These are phyloP conservation scores for Botrytis fragariae DNA, from an alignment of 2,329 filamentous ascomycete genomes.

Conservation along the genomic window DNA sequence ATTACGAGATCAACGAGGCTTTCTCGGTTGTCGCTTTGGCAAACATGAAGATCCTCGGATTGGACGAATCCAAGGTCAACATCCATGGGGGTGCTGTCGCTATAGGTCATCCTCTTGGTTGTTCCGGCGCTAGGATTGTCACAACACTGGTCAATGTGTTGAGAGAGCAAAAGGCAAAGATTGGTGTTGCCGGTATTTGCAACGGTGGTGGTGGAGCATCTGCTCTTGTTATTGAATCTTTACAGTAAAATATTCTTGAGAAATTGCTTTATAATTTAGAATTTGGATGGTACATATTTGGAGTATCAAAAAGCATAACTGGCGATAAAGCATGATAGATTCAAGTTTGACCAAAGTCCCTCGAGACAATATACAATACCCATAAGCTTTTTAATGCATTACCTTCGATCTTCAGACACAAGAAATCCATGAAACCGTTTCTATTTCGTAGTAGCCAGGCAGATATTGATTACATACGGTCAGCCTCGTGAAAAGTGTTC, in stretches of 20 bases:
- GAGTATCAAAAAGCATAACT: slow-evolving; percentile 15
- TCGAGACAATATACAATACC: not conserved
- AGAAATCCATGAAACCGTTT: not conserved
- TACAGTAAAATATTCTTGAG: slow-evolving; percentile 31
- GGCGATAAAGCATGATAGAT: not conserved
- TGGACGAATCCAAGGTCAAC: slow-evolving; percentile 86
- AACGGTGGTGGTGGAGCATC: slow-evolving; percentile 96
- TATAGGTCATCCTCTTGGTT: slow-evolving; percentile 91
- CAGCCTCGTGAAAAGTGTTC: not conserved
- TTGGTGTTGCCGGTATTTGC: slow-evolving; percentile 93
- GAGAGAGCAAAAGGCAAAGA: slow-evolving; percentile 86
- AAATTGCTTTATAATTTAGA: not conserved
- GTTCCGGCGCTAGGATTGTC: slow-evolving; percentile 89
- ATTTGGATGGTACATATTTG: slow-evolving; percentile 8
- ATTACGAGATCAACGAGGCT: slow-evolving; percentile 98
- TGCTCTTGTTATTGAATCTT: slow-evolving; percentile 79
- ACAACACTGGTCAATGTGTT: slow-evolving; percentile 87
- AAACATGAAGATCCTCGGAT: slow-evolving; percentile 86
- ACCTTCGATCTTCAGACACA: not conserved
- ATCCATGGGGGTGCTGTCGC: slow-evolving; percentile 93
- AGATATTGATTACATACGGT: not conserved
- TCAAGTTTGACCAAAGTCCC: not conserved
- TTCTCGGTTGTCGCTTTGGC: slow-evolving; percentile 96
- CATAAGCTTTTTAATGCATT: slow-evolving; percentile 6
- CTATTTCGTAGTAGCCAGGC: not conserved